A percentile compares a stretch with the other conserved stretches of the same genome.
phyloP scores from a whole-genome alignment of 108 stramenopile species.

The Skeletonema marinoi region DNA sequence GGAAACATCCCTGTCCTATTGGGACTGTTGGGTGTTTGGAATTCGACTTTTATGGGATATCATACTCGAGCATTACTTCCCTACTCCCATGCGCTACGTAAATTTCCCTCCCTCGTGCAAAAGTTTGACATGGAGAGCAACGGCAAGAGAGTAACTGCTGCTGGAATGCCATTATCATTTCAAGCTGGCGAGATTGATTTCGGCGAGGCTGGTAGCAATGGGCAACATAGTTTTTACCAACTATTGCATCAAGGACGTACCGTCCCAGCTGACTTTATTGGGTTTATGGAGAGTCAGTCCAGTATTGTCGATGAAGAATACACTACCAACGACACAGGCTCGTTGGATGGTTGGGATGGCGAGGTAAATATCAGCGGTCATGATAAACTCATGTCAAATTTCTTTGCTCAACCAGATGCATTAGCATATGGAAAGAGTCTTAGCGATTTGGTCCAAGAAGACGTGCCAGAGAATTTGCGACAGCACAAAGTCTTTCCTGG shows the following conservation, averaged over 20 bases:
- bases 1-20: conserved; percentile 97
- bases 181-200: conserved; percentile 86
- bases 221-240: conserved; percentile 97
- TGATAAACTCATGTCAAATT: conserved; percentile 99
- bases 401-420: conserved; percentile 99
- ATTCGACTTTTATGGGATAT: conserved; percentile 98
- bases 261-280: conserved; percentile 97
- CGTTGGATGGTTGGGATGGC: conserved; percentile 24
- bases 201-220: conserved; percentile 95
- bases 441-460: conserved; percentile 90
- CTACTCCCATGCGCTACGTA: conserved; percentile 88
- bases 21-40: conserved; percentile 98
- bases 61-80: conserved; percentile 91
- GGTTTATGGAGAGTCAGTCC: conserved; percentile 85
- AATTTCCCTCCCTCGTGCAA: conserved; percentile 96
- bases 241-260: conserved; percentile 98
- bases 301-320: conserved; percentile 58
- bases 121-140: conserved; percentile 99
- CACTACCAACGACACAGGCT: neutral
- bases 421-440: conserved; percentile 90
- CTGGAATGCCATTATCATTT: conserved; percentile 76
- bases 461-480: conserved; percentile 76
- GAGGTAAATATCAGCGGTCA: conserved; percentile 90
- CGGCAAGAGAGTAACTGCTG: conserved; percentile 94
- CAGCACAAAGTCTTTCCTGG: conserved; percentile 96